A percentile compares a stretch with the other conserved stretches of the same genome.
These are phyloP conservation scores for Neocucurbitaria cava DNA, from an alignment of 2,329 filamentous ascomycete species.

Conservation along the genomic window DNA sequence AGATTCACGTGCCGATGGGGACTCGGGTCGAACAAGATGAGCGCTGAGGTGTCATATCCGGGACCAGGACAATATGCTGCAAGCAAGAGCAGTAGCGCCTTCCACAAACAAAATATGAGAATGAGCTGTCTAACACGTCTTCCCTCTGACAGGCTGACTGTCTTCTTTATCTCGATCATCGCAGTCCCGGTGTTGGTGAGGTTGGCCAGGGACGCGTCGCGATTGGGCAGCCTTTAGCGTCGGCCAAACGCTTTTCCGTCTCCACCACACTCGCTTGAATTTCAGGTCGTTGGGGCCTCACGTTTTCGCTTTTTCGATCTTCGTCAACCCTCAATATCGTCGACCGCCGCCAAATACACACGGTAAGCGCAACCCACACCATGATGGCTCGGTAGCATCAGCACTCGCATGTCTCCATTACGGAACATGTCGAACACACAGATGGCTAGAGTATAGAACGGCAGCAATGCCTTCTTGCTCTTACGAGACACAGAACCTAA, in stretches of 20 bases:
- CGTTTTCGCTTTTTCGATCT: constrained; percentile 25
- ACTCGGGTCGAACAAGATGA: constrained; percentile 53
- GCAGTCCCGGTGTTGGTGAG: not conserved
- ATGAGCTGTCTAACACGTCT: constrained; percentile 12
- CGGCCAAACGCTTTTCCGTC: constrained; percentile 16
- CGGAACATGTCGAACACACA: constrained; percentile 42
- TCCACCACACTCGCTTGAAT: constrained; percentile 27
- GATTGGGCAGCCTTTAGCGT: constrained; percentile 24
- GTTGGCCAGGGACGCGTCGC: constrained; percentile 10
- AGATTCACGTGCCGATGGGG: constrained; percentile 25
- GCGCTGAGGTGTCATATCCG: constrained; percentile 81
- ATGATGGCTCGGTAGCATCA: constrained; percentile 42
- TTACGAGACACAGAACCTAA: constrained; percentile 52
- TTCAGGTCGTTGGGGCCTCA: constrained; percentile 24
- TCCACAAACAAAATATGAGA: constrained; percentile 68
- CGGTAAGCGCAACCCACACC: constrained; percentile 46
- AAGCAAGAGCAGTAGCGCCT: constrained; percentile 68
- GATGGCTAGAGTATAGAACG: constrained; percentile 49
- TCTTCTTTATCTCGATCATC: constrained; percentile 3
- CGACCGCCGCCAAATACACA: constrained; percentile 45
- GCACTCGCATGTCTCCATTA: constrained; percentile 39
- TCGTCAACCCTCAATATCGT: constrained; percentile 41
- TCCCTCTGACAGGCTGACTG: not conserved
- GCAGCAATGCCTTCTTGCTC: constrained; percentile 47
- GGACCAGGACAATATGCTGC: constrained; percentile 64